phyloP scores from a whole-genome alignment of 225 moss, liverwort and hornwort genomes.

The Rhytidiadelphus loreus region DNA sequence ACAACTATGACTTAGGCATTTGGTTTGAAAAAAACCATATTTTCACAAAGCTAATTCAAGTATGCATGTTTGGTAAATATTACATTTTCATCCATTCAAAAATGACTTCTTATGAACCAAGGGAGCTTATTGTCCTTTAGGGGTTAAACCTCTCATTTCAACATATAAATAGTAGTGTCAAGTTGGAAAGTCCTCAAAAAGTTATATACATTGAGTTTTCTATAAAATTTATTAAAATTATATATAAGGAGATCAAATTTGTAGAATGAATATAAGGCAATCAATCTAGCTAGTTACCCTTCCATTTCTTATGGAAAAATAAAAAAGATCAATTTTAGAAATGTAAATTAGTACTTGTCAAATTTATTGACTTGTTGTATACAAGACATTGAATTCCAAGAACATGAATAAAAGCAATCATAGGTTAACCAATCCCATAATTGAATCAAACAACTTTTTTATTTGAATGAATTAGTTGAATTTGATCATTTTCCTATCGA shows the following conservation, averaged over 20 bases:
- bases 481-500: not conserved
- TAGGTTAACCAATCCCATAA: not conserved
- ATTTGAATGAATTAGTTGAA: not conserved
- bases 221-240: not conserved
- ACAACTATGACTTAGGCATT: accelerated
- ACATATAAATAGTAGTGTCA: not conserved
- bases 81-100: not conserved
- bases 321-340: not conserved
- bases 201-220: not conserved
- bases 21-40: not conserved
- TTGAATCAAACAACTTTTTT: not conserved
- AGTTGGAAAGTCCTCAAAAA: not conserved
- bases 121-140: not conserved
- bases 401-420: not conserved
- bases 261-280: not conserved
- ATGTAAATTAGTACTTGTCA: not conserved
- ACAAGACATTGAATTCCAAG: not conserved
- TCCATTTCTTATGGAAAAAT: not conserved
- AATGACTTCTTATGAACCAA: not conserved
- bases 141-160: not conserved
- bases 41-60: not conserved
- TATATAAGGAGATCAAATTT: not conserved
- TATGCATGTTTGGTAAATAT: not conserved
- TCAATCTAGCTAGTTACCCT: not conserved
- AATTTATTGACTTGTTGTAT: not conserved